Conservation (phyloP, 495 filamentous ascomycete genomes). For the Penicillium odoratum region DNA sequence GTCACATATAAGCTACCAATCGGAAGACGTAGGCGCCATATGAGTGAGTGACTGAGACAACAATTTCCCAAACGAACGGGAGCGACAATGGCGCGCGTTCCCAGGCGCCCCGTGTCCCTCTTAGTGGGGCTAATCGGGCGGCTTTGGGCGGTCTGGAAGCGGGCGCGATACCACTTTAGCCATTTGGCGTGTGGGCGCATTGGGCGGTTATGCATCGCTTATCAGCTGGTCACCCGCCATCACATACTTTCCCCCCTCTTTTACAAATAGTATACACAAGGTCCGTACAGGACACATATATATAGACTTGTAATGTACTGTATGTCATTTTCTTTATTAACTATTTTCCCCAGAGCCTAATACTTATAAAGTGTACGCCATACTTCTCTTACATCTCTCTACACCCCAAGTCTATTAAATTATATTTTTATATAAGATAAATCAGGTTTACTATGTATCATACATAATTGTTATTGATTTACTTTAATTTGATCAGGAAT, state of each 20-base stretch:
- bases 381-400: no score
- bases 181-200: constrained; percentile 27
- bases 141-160: constrained; percentile 1
- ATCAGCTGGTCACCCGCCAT: constrained; percentile 7
- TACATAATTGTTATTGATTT: no score
- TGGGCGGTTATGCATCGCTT: constrained; percentile 37
- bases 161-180: constrained; percentile 14
- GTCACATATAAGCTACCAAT: constrained; percentile 31
- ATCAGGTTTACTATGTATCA: no score
- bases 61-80: constrained; percentile 21
- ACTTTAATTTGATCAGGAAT: no score
- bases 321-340: no score
- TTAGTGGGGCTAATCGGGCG: constrained; percentile 14
- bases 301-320: no score
- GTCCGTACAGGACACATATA: no score
- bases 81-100: constrained; percentile 32
- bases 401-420: no score
- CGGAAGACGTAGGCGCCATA: constrained; percentile 27
- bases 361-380: no score
- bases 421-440: no score
- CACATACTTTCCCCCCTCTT: constrained; percentile 1
- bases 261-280: not conserved
- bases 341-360: no score
- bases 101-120: constrained; percentile 19
- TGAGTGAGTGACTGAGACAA: constrained; percentile 32